These are phyloP conservation scores for Skeletonema costatum DNA, from an alignment of 108 stramenopile genomes.

Conservation along the genomic window DNA sequence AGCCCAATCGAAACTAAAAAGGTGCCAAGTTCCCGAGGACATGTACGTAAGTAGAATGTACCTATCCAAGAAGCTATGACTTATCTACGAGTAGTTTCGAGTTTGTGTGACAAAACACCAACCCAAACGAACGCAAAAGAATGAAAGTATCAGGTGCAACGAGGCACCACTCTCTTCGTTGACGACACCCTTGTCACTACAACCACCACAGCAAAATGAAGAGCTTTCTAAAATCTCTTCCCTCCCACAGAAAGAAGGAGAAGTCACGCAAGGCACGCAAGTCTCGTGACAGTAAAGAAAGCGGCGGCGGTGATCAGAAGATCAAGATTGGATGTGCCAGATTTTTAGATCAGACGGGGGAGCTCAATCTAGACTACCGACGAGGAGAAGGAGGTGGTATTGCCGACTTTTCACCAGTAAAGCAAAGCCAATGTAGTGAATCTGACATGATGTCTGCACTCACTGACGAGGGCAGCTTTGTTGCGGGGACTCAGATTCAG, in stretches of 20 bases:
- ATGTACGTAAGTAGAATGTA: too few relatives aligned
- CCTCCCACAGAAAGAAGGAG: slow-evolving; percentile 40
- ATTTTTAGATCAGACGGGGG: background rate
- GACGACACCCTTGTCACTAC: background rate
- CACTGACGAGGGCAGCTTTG: background rate
- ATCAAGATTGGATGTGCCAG: background rate
- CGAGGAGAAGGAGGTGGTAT: background rate
- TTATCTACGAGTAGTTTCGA: too few relatives aligned
- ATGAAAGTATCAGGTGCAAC: too few relatives aligned
- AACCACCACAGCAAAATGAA: background rate
- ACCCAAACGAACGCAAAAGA: too few relatives aligned
- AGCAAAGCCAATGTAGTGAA: background rate
- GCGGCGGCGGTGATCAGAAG: background rate
- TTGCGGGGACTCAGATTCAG: background rate
- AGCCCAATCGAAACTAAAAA: too few relatives aligned
- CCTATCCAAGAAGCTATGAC: too few relatives aligned
- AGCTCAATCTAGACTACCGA: background rate
- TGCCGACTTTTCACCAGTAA: background rate
- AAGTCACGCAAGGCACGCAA: slow-evolving; percentile 23
- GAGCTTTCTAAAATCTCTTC: slow-evolving; percentile 44
- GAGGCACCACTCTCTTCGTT: background rate
- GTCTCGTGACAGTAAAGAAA: background rate
- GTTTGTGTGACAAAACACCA: too few relatives aligned
- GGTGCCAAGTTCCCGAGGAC: too few relatives aligned
- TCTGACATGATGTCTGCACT: background rate